Evolutionary conservation across 2,329 filamentous ascomycete species (phyloP).

Genomic region (Pseudogymnoascus verrucosus): DNA sequence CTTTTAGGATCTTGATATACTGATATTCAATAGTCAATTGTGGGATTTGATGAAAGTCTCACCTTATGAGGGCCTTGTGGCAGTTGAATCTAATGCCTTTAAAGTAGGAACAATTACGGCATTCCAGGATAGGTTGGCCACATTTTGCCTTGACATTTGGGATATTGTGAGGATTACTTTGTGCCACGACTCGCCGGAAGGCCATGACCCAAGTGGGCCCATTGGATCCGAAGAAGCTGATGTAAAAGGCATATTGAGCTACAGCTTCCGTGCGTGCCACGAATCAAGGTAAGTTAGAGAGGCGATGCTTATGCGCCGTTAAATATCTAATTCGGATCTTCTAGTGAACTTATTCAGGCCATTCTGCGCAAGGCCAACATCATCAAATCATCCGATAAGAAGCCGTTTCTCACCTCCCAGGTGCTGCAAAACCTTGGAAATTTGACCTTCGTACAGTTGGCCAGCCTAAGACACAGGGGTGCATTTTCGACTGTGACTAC

Average conservation of each 20-base stretch:
- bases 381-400: constrained; percentile 34
- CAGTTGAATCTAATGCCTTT: constrained; percentile 12
- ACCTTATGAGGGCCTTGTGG: constrained; percentile 9
- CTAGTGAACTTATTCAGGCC: constrained; percentile 61
- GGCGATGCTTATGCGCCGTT: neutral
- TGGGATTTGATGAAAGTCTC: constrained; percentile 10
- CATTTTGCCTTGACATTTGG: constrained; percentile 66
- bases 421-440: constrained; percentile 61
- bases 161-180: constrained; percentile 64
- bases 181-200: constrained; percentile 92
- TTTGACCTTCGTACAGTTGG: constrained; percentile 73
- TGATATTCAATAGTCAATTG: neutral
- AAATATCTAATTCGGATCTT: neutral
- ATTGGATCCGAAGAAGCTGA: constrained; percentile 63
- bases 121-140: constrained; percentile 47
- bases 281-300: constrained; percentile 66
- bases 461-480: constrained; percentile 77
- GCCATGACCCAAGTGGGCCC: constrained; percentile 70
- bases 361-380: constrained; percentile 49
- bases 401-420: constrained; percentile 40
- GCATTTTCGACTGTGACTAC: constrained; percentile 89
- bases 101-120: neutral
- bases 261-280: constrained; percentile 90
- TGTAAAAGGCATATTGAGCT: constrained; percentile 86
- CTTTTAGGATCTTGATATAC: neutral